A percentile compares a stretch with the other conserved stretches of the same genome.
phyloP scores from a whole-genome alignment of 768 basidiomycete species.

The Mycena pura region DNA sequence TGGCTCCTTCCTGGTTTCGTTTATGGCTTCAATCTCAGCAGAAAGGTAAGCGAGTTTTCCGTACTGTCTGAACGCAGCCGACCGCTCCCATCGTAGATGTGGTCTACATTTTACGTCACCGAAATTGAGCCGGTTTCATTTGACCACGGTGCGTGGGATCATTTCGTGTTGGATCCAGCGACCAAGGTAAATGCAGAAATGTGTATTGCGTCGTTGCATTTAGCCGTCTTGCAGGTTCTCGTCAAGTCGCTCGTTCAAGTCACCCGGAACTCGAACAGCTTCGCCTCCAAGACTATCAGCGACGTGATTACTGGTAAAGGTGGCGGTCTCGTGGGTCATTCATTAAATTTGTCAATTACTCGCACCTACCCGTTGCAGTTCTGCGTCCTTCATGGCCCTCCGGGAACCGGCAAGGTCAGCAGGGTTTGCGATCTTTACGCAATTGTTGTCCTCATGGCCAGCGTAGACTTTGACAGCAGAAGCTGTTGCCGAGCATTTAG shows the following conservation, averaged over 20 bases:
- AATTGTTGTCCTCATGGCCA: neutral
- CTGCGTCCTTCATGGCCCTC: constrained; percentile 27
- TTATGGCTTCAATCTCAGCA: constrained; percentile 45
- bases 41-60: constrained; percentile 44
- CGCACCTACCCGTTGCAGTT: constrained; percentile 19
- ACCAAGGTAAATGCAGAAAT: constrained; percentile 29
- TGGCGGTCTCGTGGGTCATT: constrained; percentile 37
- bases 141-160: constrained; percentile 39
- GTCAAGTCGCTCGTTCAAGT: constrained; percentile 35
- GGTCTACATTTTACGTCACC: neutral
- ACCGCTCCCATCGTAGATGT: neutral
- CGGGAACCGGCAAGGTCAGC: constrained; percentile 10
- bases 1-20: constrained; percentile 42
- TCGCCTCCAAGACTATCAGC: constrained; percentile 25
- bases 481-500: too few relatives aligned
- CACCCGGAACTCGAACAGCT: constrained; percentile 30
- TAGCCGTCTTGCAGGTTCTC: constrained; percentile 27
- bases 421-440: neutral
- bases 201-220: constrained; percentile 21
- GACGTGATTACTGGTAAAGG: constrained; percentile 46
- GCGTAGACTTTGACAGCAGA: constrained; percentile 33
- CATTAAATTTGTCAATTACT: neutral
- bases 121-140: constrained; percentile 39
- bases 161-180: constrained; percentile 38
- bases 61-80: neutral